Evolutionary conservation across 768 basidiomycete species (phyloP), one percentile per base, ranked within the genome.

Genomic region (Dentipellis sp.): DNA sequence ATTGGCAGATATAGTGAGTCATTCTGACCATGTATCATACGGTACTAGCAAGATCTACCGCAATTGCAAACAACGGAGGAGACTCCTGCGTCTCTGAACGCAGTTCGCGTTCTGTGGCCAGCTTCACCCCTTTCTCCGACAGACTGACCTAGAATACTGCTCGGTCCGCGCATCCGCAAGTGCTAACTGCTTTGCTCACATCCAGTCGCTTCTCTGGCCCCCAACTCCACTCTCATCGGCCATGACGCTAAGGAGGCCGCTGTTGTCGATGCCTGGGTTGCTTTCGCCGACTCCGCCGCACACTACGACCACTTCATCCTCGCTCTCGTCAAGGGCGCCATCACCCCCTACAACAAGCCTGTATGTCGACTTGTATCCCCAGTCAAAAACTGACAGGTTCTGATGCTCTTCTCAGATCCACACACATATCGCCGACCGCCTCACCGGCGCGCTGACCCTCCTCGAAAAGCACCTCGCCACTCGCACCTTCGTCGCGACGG

Each of bases 1-100:
- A 92, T 98, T 70, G 88, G 91, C 48, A 84, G 83, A 56, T 94
- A 95, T 73, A 64, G 95, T 97, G 73, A 82, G 93, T 86, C 54
- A 62, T 49, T 52, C 1, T 19, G 10, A 38, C 22, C 47, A 19
- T 21, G 16, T 42, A 36, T 29, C 29, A 3, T 29, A 6, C 6
- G 29, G 29, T 29, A 29, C 3, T 29, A 29, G 29, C 29, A 6
- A 29, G 29, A 29, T 29, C 29, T 3, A 29, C 29, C 6, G 29
- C 29, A 29, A 29, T 6, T 29, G 3, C 6, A 29, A 29, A 6
- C 29, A 6, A 29, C 6, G 9, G 8, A 12, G 9, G 48, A 49
- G 21, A 6, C 10, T 9, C 22, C 19, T 0, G 17, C 47, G 10
- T 23, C 42, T 53, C 53, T 42, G 47, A 4, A 53, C 57, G 46